Conservation (phyloP, 2,329 filamentous ascomycete genomes). For the Stagonosporopsis vannaccii region DNA sequence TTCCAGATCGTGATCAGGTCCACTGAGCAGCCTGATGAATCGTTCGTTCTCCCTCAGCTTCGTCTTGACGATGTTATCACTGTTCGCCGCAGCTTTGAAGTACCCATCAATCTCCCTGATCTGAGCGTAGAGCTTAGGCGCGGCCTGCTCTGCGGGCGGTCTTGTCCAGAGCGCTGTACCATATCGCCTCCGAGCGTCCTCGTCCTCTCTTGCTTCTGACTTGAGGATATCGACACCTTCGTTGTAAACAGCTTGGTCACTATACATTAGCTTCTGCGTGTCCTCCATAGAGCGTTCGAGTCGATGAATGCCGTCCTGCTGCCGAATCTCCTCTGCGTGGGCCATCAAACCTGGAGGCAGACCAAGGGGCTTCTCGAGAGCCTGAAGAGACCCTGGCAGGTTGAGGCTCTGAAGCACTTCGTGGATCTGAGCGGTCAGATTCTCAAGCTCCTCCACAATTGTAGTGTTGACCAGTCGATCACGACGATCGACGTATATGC, state of each 20-base stretch:
- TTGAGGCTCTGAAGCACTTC: slow-evolving; percentile 82
- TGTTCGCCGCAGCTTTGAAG: slow-evolving; percentile 73
- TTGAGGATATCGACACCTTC: slow-evolving; percentile 82
- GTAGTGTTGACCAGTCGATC: slow-evolving; percentile 90
- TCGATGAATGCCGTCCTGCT: slow-evolving; percentile 83
- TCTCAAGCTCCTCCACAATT: slow-evolving; percentile 84
- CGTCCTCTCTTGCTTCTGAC: slow-evolving; percentile 84
- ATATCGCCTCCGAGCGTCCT: slow-evolving; percentile 75
- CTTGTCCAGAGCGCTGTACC: slow-evolving; percentile 88
- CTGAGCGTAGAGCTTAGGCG: slow-evolving; percentile 75
- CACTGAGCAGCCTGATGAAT: slow-evolving; percentile 77
- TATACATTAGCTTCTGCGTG: slow-evolving; percentile 85
- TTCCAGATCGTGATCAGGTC: slow-evolving; percentile 80
- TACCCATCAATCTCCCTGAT: slow-evolving; percentile 85
- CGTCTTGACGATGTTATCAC: slow-evolving; percentile 74
- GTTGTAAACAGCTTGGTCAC: slow-evolving; percentile 78
- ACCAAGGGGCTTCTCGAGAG: slow-evolving; percentile 91
- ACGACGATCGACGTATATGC: slow-evolving; percentile 90
- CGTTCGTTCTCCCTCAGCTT: slow-evolving; percentile 81
- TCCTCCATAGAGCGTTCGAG: slow-evolving; percentile 84
- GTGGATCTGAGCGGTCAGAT: slow-evolving; percentile 79
- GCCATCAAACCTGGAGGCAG: slow-evolving; percentile 84
- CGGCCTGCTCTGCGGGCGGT: slow-evolving; percentile 72
- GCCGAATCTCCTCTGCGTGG: slow-evolving; percentile 91
- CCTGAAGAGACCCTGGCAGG: slow-evolving; percentile 90